Percentiles rank a stretch among this genome's conserved stretches.
These are phyloP conservation scores for Eimeria falciformis DNA, from an alignment of 169 alveolate species.

Conservation along the genomic window DNA sequence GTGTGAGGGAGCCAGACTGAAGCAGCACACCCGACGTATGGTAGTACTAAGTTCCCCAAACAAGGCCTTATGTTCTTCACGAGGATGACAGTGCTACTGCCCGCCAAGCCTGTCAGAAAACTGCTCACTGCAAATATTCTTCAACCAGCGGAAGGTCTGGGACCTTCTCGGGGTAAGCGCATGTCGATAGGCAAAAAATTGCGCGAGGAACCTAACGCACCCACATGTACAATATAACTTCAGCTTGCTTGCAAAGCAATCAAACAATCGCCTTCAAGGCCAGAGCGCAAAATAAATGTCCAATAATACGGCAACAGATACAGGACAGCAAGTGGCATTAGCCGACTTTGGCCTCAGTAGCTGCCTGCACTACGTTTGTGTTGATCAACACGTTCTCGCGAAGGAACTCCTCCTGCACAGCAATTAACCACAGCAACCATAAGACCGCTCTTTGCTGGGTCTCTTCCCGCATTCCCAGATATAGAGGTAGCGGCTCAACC, in stretches of 20 bases:
- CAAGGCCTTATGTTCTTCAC: neutral
- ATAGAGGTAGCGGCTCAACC: too few species aligned
- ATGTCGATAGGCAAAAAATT: slow-evolving; percentile 81
- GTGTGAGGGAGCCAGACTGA: slow-evolving; percentile 77
- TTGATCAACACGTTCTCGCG: slow-evolving; percentile 78
- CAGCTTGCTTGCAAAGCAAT: too few species aligned
- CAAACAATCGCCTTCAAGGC: neutral
- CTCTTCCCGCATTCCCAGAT: too few species aligned
- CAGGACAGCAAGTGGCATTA: too few species aligned
- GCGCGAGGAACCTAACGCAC: slow-evolving; percentile 70
- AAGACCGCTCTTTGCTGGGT: too few species aligned
- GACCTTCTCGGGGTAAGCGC: slow-evolving; percentile 78
- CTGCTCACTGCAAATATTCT: slow-evolving; percentile 74
- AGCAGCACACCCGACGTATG: slow-evolving; percentile 23
- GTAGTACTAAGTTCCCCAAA: neutral
- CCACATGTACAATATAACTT: neutral
- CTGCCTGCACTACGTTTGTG: slow-evolving; percentile 71
- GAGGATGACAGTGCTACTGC: neutral
- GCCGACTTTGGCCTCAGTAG: slow-evolving; percentile 24
- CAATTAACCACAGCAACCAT: neutral
- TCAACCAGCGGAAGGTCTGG: slow-evolving; percentile 70
- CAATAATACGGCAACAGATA: too few species aligned
- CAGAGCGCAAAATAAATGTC: neutral
- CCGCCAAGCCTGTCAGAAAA: neutral
- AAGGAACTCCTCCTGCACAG: slow-evolving; percentile 75